Evolutionary conservation across 2,329 filamentous ascomycete species (phyloP).

Genomic region (Aschersonia sp.): DNA sequence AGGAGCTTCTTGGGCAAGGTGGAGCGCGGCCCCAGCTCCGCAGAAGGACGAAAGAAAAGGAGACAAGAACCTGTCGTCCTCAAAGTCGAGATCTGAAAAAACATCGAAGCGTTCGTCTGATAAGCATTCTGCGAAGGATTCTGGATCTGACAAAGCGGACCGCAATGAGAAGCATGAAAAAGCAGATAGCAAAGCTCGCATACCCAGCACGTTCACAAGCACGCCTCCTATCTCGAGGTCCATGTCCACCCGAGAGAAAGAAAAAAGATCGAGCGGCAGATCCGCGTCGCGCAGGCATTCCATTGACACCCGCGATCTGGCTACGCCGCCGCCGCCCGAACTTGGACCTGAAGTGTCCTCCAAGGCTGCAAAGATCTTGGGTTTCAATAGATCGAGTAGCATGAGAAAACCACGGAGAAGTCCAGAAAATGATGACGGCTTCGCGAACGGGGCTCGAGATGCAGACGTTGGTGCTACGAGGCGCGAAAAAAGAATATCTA

Average conservation of each 20-base stretch:
- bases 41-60: conserved; percentile 27
- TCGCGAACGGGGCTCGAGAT: conserved; percentile 29
- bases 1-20: conserved; percentile 59
- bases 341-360: conserved; percentile 48
- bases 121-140: conserved; percentile 50
- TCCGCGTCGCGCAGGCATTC: conserved; percentile 58
- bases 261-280: conserved; percentile 31
- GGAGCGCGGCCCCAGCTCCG: conserved; percentile 42
- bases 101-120: conserved; percentile 37
- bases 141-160: conserved; percentile 56
- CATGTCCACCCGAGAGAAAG: conserved; percentile 53
- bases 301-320: conserved; percentile 48
- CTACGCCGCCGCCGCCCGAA: conserved; percentile 55
- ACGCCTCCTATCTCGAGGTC: conserved; percentile 53
- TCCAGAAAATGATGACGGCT: conserved; percentile 33
- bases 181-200: conserved; percentile 38
- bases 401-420: conserved; percentile 31
- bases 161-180: conserved; percentile 28
- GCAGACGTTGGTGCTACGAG: conserved; percentile 18
- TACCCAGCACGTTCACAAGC: conserved; percentile 46
- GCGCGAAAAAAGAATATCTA: conserved; percentile 18
- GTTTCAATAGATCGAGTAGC: conserved; percentile 31
- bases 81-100: conserved; percentile 54
- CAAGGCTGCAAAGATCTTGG: conserved; percentile 68
- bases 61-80: conserved; percentile 22